Evolutionary conservation across 768 basidiomycete genomes (phyloP).

Genomic region (Trametopsis cervina): DNA sequence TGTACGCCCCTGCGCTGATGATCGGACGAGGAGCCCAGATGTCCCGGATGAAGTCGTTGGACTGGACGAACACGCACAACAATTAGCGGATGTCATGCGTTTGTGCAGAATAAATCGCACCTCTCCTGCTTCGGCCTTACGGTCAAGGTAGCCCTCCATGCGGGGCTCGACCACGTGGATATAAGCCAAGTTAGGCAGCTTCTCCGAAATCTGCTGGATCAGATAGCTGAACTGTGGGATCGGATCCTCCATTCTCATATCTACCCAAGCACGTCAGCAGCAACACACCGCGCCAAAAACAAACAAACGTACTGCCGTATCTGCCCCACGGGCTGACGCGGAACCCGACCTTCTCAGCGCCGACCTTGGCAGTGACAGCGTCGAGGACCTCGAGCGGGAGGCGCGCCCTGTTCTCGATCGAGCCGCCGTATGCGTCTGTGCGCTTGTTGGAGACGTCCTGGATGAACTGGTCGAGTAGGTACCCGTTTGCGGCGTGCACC

Average conservation of each 20-base stretch:
- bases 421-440: slow-evolving; percentile 43
- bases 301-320: slow-evolving; percentile 21
- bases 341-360: slow-evolving; percentile 33
- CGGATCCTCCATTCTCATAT: slow-evolving; percentile 47
- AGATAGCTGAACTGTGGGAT: slow-evolving; percentile 47
- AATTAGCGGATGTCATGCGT: neutral
- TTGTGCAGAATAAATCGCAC: slow-evolving; percentile 5
- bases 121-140: slow-evolving; percentile 7
- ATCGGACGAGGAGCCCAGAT: slow-evolving; percentile 18
- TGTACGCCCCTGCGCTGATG: slow-evolving; percentile 19
- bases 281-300: neutral
- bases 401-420: slow-evolving; percentile 36
- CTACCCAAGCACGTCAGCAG: neutral
- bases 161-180: slow-evolving; percentile 28
- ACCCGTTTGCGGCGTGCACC: slow-evolving; percentile 25
- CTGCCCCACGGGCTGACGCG: slow-evolving; percentile 28
- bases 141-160: slow-evolving; percentile 1
- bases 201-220: slow-evolving; percentile 30
- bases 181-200: slow-evolving; percentile 35
- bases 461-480: slow-evolving; percentile 34
- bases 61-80: neutral
- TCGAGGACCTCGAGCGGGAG: slow-evolving; percentile 38
- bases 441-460: slow-evolving; percentile 33
- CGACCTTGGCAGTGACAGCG: slow-evolving; percentile 34
- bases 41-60: slow-evolving; percentile 18